A percentile compares a stretch with the other conserved stretches of the same genome.
These are phyloP conservation scores for Tremella mesenterica DNA, from an alignment of 768 basidiomycete species.

Conservation along the genomic window DNA sequence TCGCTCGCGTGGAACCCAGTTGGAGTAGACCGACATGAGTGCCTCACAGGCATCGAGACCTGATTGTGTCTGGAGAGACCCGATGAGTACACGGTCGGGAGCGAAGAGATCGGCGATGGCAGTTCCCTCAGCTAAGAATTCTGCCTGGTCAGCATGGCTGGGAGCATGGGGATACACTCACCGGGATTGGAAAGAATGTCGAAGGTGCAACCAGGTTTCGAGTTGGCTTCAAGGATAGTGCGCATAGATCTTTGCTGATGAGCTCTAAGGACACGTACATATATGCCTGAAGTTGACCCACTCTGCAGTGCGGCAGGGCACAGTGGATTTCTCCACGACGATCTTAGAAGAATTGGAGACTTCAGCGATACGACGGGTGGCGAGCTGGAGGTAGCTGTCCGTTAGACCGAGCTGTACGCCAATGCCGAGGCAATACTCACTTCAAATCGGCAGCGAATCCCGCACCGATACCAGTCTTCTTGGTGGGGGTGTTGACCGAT, in stretches of 20 bases:
- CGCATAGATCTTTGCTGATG: conserved; percentile 68
- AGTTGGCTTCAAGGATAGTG: conserved; percentile 97
- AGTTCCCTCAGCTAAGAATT: conserved; percentile 97
- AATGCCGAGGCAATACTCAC: conserved; percentile 50
- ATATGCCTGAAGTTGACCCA: conserved; percentile 13
- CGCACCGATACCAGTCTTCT: conserved; percentile 94
- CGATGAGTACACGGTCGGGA: conserved; percentile 95
- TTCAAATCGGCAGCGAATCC: conserved; percentile 98
- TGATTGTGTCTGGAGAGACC: conserved; percentile 80
- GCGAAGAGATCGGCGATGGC: conserved; percentile 78
- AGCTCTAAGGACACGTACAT: background rate
- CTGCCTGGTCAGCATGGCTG: conserved; percentile 42
- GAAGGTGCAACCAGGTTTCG: conserved; percentile 78
- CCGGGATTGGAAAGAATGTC: conserved; percentile 95
- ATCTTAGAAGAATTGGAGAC: conserved; percentile 89
- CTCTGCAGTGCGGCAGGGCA: conserved; percentile 95
- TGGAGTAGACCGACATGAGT: conserved; percentile 73
- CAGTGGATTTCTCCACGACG: conserved; percentile 98
- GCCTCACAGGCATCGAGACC: conserved; percentile 72
- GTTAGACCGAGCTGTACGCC: conserved; percentile 2
- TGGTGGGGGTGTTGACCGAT: conserved; percentile 96
- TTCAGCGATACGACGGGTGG: conserved; percentile 88
- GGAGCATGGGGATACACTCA: conserved; percentile 1
- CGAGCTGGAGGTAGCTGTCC: conserved; percentile 88
- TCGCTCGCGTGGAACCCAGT: conserved; percentile 81